A percentile compares a stretch with the other conserved stretches of the same genome.
Conservation (phyloP, 495 filamentous ascomycete species). For the Talaromyces ruber region DNA sequence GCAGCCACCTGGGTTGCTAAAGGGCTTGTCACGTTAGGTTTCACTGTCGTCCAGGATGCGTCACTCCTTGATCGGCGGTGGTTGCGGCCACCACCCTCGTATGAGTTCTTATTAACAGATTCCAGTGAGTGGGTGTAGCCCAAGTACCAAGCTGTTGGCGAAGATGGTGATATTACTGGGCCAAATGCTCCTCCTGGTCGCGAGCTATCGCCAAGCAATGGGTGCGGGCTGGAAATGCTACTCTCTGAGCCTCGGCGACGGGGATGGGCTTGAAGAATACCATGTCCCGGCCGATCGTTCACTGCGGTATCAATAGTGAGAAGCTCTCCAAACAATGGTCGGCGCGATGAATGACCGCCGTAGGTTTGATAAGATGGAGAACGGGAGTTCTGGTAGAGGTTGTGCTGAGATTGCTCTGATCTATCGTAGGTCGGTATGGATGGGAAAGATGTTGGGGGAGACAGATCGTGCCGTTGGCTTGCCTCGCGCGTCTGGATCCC, state of each 20-base stretch:
- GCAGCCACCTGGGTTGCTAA: conserved; percentile 31
- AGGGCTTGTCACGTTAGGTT: conserved; percentile 20
- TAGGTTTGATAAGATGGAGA: conserved; percentile 11
- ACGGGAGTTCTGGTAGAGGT: conserved; percentile 10
- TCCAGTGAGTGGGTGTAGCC: conserved; percentile 39
- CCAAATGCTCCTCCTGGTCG: conserved; percentile 16
- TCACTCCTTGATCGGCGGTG: conserved; percentile 46
- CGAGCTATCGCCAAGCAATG: conserved; percentile 36
- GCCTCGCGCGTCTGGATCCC: conserved; percentile 4
- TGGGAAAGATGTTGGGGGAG: conserved; percentile 10
- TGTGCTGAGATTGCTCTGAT: background rate
- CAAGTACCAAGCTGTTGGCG: conserved; percentile 49
- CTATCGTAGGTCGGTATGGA: background rate
- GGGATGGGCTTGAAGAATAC: conserved; percentile 22
- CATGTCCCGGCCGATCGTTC: conserved; percentile 27
- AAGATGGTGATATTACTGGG: conserved; percentile 33
- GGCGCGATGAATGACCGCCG: conserved; percentile 9
- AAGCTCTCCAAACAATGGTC: conserved; percentile 45
- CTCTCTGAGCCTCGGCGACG: conserved; percentile 46
- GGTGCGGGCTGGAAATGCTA: conserved; percentile 42
- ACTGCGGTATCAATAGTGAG: conserved; percentile 29
- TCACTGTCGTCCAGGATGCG: conserved; percentile 15
- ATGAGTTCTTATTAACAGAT: conserved; percentile 28
- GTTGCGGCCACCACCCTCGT: conserved; percentile 11
- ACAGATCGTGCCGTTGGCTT: conserved; percentile 13